Base-by-base conservation (phyloP, 192 early-diverging fungal species). In the Coemansia sp. region DNA sequence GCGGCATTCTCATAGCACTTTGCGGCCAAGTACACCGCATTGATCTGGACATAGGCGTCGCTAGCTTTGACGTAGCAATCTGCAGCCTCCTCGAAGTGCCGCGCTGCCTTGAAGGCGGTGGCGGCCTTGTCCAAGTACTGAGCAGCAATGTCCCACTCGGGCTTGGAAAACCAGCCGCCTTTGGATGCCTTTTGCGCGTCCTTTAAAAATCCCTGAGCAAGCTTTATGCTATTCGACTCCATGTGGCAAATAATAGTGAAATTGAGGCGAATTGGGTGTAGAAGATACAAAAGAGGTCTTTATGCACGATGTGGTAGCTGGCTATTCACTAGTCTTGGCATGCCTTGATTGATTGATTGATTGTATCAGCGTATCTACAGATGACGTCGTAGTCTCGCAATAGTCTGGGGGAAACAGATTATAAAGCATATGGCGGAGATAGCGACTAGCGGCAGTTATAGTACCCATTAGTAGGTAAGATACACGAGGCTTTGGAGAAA, bases 181-280 rank as follows among this genome's bases (percentile, higher is more conserved):
- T 82, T 82, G 31, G 73, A 61, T 21, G 79, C 79, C 70, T 76
- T 76, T 39, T 76, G 66, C n/a, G 79, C 79, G 43, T 82, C 70
- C 45, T 76, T 82, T n/a, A 46, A 62, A 34, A 63, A 69, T 40
- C 58, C 67, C 39, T 76, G 60, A 4, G 79, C 79, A 2, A 80
- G 66, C 40, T 66, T 71, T 26, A 80, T 26, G 35, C 72, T 80
- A 21, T 62, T 70, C 20, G 64, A 66, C 28, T 63, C 65, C 69
- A 76, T 76, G 20, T 28, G 48, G 48, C 9, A 10, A 51, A 26
- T 39, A 5, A 7, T 39, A 26, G 23, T 14, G 24, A 14, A 51
- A 26, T 23, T 51, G 10, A 14, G 23, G 23, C 23, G 46, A 24
- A 51, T 26, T 51, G 24, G 26, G 24, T n/a, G 48, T 8, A 26